A percentile compares a stretch with the other conserved stretches of the same genome.
Conservation (phyloP, 2,329 filamentous ascomycete species). For the Paramyrothecium sp. region DNA sequence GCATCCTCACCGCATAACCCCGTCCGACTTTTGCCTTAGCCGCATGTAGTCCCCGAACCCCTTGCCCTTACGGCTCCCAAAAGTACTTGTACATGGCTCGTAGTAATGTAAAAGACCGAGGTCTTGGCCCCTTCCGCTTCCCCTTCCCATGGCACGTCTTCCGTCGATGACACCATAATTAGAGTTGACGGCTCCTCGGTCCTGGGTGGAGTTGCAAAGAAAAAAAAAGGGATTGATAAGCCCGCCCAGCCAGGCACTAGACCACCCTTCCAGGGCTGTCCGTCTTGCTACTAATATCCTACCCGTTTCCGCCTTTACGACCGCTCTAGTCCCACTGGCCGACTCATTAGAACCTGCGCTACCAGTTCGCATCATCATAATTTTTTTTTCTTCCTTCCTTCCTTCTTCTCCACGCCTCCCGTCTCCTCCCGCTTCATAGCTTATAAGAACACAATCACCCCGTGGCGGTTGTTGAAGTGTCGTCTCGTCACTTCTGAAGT, state of each 20-base stretch:
- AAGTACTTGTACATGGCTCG: too few relatives aligned
- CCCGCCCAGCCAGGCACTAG: not conserved
- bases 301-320: not conserved
- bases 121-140: not conserved
- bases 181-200: constrained; percentile 9
- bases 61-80: not conserved
- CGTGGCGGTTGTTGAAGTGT: not conserved
- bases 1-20: not conserved
- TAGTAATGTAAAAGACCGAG: not conserved
- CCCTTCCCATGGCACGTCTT: not conserved
- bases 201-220: constrained; percentile 6
- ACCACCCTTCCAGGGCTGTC: not conserved
- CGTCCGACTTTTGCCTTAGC: not conserved
- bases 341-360: not conserved
- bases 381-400: not conserved
- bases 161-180: constrained; percentile 16
- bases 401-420: not conserved
- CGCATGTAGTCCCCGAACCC: not conserved
- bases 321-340: not conserved
- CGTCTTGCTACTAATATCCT: not conserved
- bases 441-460: not conserved
- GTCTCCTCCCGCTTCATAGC: not conserved
- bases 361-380: too few relatives aligned
- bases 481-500: not conserved
- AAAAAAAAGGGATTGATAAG: not conserved